Base-by-base conservation (phyloP, 306 rosid species). In the Rosa chinensis region DNA sequence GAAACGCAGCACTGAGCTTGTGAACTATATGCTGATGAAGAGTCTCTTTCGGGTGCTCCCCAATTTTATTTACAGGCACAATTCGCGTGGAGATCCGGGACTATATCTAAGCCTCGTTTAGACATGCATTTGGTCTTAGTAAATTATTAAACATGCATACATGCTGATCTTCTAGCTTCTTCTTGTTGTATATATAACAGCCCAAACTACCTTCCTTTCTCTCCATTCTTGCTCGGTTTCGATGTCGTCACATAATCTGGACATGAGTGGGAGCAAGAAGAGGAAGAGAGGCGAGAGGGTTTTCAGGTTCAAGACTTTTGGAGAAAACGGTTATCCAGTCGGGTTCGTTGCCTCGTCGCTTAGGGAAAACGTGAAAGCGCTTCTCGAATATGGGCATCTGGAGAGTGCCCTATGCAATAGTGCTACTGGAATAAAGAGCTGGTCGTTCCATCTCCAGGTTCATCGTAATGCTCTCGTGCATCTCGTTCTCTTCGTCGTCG, bases 361-460 rank as follows among this genome's bases (percentile, higher is more conserved):
- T 74, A 84, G 97, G 5, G 89, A 92, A 70, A 94, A 94, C 21
- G 92, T 92, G 42, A 91, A 74, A 42, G 82, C 88, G 3, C 78
- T 94, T 12, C 94, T 94, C 40, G 94, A 87, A 48, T 91, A 82
- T 76, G 99, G 91, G 2, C 91, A 86, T 79, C 74, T 79, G 72
- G 97, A 92, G 89, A 83, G 79, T 28, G 66, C 76, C 23, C 79
- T 89, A 32, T 79, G 82, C 4, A 62, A 21, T 4, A 8, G 39
- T 1, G 6, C 39, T 3, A 1, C 78, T 4, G 92, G 87, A 55
- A 79, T 90, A 87, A 81, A 84, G 6, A 85, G 90, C 17, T 94
- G 99, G 97, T 92, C 99, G 4, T 94, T 92, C 77, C 95, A 86
- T 52, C 97, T 92, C 9, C 90, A 94, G 82, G 82, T 92, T 67